Conservation (phyloP, 208 protist genomes). For the Lotmaria passim region DNA sequence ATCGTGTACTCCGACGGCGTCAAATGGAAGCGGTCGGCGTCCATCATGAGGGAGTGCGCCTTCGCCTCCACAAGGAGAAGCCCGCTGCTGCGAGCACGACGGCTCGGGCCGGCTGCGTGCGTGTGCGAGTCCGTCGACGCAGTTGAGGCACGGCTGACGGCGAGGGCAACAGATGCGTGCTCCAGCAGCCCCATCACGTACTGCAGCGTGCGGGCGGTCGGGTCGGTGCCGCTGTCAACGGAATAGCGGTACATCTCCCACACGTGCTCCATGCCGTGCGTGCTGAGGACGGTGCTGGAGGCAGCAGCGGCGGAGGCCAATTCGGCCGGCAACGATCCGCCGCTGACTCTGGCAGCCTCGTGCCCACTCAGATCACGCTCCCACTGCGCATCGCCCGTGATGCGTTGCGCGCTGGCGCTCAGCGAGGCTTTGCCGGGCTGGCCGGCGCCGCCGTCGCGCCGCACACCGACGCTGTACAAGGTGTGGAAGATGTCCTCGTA, state of each 20-base stretch:
- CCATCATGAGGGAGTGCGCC: constrained; percentile 82
- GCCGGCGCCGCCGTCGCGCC: constrained; percentile 23
- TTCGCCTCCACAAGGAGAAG: constrained; percentile 62
- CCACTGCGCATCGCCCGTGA: constrained; percentile 10
- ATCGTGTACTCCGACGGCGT: constrained; percentile 78
- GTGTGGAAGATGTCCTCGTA: constrained; percentile 85
- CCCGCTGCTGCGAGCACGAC: constrained; percentile 14
- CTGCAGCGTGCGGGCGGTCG: constrained; percentile 65
- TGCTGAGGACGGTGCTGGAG: constrained; percentile 44
- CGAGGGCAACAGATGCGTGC: constrained; percentile 32
- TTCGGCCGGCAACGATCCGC: constrained; percentile 46
- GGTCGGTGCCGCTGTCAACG: constrained; percentile 85
- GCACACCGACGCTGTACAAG: constrained; percentile 59
- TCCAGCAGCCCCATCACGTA: constrained; percentile 83
- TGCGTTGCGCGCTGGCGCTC: constrained; percentile 15
- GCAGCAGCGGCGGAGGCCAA: constrained; percentile 41
- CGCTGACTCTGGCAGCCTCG: neutral
- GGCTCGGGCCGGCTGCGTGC: neutral
- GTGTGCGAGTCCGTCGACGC: neutral
- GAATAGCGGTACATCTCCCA: constrained; percentile 84
- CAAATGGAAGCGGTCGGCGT: constrained; percentile 75
- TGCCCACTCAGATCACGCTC: constrained; percentile 8
- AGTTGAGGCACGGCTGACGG: constrained; percentile 10
- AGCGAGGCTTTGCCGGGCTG: constrained; percentile 20
- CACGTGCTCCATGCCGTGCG: constrained; percentile 45